A percentile compares a stretch with the other conserved stretches of the same genome.
Conservation (phyloP, 805 yeast genomes). For the Lachancea quebecensis region DNA sequence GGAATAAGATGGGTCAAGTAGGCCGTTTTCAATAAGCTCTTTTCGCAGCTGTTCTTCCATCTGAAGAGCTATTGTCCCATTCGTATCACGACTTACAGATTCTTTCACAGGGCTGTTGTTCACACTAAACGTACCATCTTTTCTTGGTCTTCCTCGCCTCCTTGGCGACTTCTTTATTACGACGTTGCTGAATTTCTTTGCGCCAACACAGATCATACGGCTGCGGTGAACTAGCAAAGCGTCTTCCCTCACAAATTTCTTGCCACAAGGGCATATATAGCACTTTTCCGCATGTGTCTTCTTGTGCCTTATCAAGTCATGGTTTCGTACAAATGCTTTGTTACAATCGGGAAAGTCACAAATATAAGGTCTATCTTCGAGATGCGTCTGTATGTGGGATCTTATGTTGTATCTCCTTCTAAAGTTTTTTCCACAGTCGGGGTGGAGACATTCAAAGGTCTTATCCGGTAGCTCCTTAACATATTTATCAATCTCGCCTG, state of each 20-base stretch:
- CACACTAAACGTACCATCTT: conserved; percentile 14
- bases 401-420: conserved; percentile 86
- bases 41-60: conserved; percentile 22
- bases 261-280: conserved; percentile 85
- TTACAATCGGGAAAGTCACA: conserved; percentile 62
- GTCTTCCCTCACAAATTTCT: conserved; percentile 82
- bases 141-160: conserved; percentile 25
- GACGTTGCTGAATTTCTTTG: conserved; percentile 31
- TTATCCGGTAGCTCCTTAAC: conserved; percentile 77
- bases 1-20: conserved; percentile 1
- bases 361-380: conserved; percentile 85
- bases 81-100: conserved; percentile 15
- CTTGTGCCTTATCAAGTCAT: conserved; percentile 84
- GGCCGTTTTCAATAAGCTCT: conserved; percentile 5
- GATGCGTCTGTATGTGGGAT: conserved; percentile 94
- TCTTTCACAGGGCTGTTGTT: conserved; percentile 24
- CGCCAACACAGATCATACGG: conserved; percentile 79
- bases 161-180: conserved; percentile 28
- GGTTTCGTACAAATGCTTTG: conserved; percentile 89
- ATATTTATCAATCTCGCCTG: conserved; percentile 80
- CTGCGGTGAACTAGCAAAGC: conserved; percentile 76
- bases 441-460: conserved; percentile 65
- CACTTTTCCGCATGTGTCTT: conserved; percentile 76
- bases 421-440: conserved; percentile 75
- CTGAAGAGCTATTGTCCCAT: conserved; percentile 15